Conservation (phyloP, 768 basidiomycete species). For the Russula lepida region DNA sequence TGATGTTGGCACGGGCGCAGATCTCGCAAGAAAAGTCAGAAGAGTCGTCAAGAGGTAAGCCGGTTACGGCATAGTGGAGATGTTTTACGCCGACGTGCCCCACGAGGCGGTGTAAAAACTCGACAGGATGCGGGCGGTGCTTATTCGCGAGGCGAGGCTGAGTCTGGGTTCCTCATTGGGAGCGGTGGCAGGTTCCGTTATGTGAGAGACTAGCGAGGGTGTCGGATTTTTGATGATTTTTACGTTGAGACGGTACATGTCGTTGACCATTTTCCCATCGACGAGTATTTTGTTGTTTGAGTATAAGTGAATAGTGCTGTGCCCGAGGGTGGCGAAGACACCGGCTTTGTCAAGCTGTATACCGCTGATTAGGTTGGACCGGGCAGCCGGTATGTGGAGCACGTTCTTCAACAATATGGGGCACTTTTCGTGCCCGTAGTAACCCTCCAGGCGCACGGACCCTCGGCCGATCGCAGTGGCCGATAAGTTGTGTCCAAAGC, state of each 20-base stretch:
- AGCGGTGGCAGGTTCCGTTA: too few relatives aligned
- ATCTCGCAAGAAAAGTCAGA: fast-evolving
- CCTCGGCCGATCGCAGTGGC: background rate
- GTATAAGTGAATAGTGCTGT: background rate
- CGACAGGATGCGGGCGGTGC: too few relatives aligned
- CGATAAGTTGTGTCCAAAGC: background rate
- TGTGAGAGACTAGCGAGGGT: too few relatives aligned
- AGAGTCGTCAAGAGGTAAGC: background rate
- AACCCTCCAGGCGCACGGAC: background rate
- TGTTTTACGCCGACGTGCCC: background rate
- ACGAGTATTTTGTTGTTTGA: fast-evolving
- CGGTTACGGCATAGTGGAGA: background rate
- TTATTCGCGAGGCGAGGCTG: too few relatives aligned
- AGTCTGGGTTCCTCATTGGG: too few relatives aligned
- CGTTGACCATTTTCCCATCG: fast-evolving
- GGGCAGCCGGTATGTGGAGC: background rate
- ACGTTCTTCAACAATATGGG: fast-evolving
- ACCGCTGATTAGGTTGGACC: background rate
- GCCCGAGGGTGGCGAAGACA: background rate
- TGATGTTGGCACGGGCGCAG: background rate
- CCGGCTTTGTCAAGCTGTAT: background rate
- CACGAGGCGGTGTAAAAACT: background rate
- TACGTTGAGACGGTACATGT: too few relatives aligned
- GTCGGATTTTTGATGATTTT: too few relatives aligned
- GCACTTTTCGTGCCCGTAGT: background rate